Evolutionary conservation across 2,329 filamentous ascomycete species (phyloP).

Genomic region (Phyllosticta citrichinensis): DNA sequence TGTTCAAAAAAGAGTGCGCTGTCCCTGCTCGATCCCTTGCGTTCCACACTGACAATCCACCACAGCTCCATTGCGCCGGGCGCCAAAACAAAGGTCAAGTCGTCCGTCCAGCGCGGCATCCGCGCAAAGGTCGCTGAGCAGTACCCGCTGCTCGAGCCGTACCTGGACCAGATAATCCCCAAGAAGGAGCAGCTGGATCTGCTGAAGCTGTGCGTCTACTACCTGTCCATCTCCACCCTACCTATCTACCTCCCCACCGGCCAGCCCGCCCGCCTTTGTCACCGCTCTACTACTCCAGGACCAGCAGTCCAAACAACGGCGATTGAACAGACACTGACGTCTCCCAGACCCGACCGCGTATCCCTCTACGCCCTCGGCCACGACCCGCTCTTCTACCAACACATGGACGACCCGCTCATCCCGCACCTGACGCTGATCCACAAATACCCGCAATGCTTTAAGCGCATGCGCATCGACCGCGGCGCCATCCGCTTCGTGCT

Average conservation of each 20-base stretch:
- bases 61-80: constrained; percentile 56
- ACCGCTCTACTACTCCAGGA: neutral
- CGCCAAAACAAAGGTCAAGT: constrained; percentile 94
- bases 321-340: neutral
- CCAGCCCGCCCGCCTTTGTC: neutral
- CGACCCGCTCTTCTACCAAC: constrained; percentile 84
- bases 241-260: neutral
- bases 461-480: constrained; percentile 79
- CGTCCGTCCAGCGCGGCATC: constrained; percentile 80
- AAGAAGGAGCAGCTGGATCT: constrained; percentile 88
- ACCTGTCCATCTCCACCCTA: neutral
- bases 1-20: constrained; percentile 90
- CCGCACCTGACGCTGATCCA: constrained; percentile 87
- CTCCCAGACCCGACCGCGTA: constrained; percentile 63
- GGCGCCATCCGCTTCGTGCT: constrained; percentile 96
- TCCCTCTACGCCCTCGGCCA: constrained; percentile 76
- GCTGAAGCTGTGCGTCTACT: constrained; percentile 60
- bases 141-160: constrained; percentile 74
- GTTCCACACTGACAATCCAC: constrained; percentile 1
- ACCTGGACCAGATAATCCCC: constrained; percentile 89
- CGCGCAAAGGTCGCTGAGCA: constrained; percentile 72
- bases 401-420: constrained; percentile 64
- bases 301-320: neutral
- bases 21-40: neutral
- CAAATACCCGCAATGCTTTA: constrained; percentile 76